phyloP scores from a whole-genome alignment of 2,329 filamentous ascomycete species.

The Fusarium sp. region DNA sequence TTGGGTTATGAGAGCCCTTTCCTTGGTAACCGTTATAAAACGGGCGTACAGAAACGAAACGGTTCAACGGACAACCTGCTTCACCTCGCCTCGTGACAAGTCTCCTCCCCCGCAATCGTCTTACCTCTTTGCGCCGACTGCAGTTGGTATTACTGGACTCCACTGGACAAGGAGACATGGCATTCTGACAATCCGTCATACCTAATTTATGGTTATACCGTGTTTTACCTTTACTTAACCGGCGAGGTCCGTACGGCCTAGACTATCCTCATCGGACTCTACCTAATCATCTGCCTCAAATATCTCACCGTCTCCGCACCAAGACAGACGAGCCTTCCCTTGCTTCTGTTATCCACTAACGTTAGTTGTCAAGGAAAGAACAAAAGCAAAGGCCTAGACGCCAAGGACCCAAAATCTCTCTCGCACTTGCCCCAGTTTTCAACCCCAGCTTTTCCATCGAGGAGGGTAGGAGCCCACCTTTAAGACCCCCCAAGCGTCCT shows the following conservation, averaged over 20 bases:
- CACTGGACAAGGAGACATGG: conserved; percentile 7
- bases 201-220: background rate
- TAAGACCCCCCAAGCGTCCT: conserved; percentile 24
- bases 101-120: conserved; percentile 34
- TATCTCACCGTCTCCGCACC: conserved; percentile 8
- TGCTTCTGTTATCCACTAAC: background rate
- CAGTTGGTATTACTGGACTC: conserved; percentile 1
- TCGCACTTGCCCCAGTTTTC: conserved; percentile 32
- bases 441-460: conserved; percentile 34
- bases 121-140: conserved; percentile 24
- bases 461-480: conserved; percentile 15
- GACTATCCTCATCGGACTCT: background rate
- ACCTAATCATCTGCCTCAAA: background rate
- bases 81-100: background rate
- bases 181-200: background rate
- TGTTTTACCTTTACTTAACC: background rate
- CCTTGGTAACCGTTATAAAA: background rate
- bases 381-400: conserved; percentile 18
- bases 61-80: background rate
- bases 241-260: conserved; percentile 14
- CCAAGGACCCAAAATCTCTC: conserved; percentile 8
- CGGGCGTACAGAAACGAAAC: background rate
- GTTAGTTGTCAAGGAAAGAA: background rate
- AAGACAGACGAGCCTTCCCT: background rate
- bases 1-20: background rate